Evolutionary conservation across 2,329 filamentous ascomycete species (phyloP), one percentile per base, ranked within the genome.

Genomic region (Xylaria sp.): DNA sequence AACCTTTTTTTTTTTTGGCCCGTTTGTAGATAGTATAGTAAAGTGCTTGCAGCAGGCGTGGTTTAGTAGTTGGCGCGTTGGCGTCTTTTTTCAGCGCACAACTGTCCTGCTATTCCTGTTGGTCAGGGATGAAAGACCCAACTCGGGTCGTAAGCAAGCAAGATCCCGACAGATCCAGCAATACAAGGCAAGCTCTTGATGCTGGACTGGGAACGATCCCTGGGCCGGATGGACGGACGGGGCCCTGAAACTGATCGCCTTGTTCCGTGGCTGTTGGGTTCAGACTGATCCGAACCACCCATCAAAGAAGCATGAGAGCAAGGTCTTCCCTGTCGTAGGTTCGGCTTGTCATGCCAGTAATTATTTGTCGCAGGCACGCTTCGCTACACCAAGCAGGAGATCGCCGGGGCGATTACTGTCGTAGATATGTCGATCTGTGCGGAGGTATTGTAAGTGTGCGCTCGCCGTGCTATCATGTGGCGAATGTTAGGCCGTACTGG

Each of bases 201-300:
- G 39, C 36, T 58, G 41, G 30, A 64, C 60, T 60, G 46, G 45
- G 36, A 13, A 30, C n/a, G 43, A 53, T 59, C 30, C 18, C 36
- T 46, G 45, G 25, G 59, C 45, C 65, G 65, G 65, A 63, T 57
- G 68, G 45, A 56, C 32, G 68, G 45, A 56, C 32, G 65, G 55
- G 61, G 65, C 68, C 62, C 68, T 68, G 68, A 70, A 63, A 68
- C 65, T 64, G 60, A 65, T 68, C 61, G 65, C 68, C 65, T 67
- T 41, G 58, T 65, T 68, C 65, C 57, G 55, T 60, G 20, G 46
- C 52, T 57, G 28, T 62, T 52, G 61, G 65, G 43, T 55, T 65
- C 55, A 32, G 65, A 28, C 28, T 65, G 48, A 55, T 50, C 46
- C 39, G 30, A 57, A 63, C 52, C 59, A 60, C 52, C 58, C 61